Base-by-base conservation (phyloP, 371 early-diverging fungal genomes). In the Mortierella sp. region DNA sequence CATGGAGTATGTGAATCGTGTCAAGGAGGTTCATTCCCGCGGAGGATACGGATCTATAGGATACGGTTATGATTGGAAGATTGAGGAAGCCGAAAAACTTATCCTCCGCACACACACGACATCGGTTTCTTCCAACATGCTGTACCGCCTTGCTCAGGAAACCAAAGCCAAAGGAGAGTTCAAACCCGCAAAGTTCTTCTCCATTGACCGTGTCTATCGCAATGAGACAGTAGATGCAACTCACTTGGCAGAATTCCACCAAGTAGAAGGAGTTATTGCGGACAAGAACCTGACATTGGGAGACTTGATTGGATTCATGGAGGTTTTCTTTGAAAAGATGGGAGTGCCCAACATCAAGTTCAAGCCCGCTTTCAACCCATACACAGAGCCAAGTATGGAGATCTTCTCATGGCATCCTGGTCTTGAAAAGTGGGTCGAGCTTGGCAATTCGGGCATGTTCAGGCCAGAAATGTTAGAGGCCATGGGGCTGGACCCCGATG, bases 321-420 rank as follows among this genome's bases (percentile, higher is more conserved):
- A 98, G 82, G 85, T 89, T 59, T 99, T 99, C 86, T 99, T 98
- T 87, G 86, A 92, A 67, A 99, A 97, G 87, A 94, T 99, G 89
- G 99, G 97, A 76, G 90, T 97, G 64, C 86, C 89, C 45, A 94
- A 96, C 72, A 91, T 99, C 56, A 93, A 96, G 68, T 99, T 99
- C 93, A 99, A 99, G 90, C 99, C 99, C 43, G 97, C 99, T 14
- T 99, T 96, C 86, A 99, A 99, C 84, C 99, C 99, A 56, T 99
- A 99, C 86, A 99, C 99, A 40, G 99, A 99, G 83, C 99, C 99
- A 46, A 93, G 94, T 65, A 94, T 99, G 98, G 99, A 99, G 79
- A 97, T 99, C 76, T 99, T 99, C 87, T 95, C 99, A 44, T 99
- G 95, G 86, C 99, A 99, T 81, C 93, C 83, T 72, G 95, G 95